phyloP scores from a whole-genome alignment of 2,329 filamentous ascomycete species.

The Orbilia javanica region DNA sequence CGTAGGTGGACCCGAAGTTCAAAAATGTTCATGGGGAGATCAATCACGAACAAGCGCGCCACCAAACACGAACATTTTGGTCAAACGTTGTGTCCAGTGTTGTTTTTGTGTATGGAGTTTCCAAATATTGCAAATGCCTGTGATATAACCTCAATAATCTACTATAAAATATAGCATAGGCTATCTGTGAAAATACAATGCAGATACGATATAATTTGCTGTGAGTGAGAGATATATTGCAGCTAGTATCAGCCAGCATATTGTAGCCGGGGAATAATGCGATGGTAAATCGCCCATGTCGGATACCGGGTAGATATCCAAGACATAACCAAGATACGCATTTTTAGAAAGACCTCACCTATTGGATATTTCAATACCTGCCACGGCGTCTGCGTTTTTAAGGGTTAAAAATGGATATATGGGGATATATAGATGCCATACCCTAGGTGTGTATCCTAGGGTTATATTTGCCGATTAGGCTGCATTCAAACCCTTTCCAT shows the following conservation, averaged over 20 bases:
- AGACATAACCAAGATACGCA: conserved; percentile 34
- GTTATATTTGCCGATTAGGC: conserved; percentile 53
- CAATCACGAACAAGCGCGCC: conserved; percentile 16
- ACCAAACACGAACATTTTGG: conserved; percentile 4
- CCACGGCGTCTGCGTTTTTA: neutral
- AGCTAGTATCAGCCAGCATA: conserved; percentile 36
- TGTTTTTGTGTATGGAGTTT: neutral
- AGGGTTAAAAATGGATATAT: conserved; percentile 31
- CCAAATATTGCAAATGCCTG: neutral
- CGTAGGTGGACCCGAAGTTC: conserved; percentile 34
- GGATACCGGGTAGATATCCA: conserved; percentile 33
- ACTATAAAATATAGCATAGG: conserved; percentile 27
- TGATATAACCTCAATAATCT: conserved; percentile 11
- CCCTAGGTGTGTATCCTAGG: neutral
- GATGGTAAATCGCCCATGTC: conserved; percentile 38
- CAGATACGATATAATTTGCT: conserved; percentile 36
- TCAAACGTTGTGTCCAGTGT: neutral
- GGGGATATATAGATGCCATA: neutral
- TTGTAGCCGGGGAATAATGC: conserved; percentile 43
- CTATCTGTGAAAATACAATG: conserved; percentile 13
- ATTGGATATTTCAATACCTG: conserved; percentile 11
- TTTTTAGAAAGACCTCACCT: conserved; percentile 33
- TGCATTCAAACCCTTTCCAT: conserved; percentile 21
- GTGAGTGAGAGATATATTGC: conserved; percentile 47
- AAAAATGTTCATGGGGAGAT: conserved; percentile 23